Percentiles rank a stretch among this genome's conserved stretches.
Evolutionary conservation across 148 eudicot genomes (phyloP).

Genomic region (Suaeda aralocaspica): DNA sequence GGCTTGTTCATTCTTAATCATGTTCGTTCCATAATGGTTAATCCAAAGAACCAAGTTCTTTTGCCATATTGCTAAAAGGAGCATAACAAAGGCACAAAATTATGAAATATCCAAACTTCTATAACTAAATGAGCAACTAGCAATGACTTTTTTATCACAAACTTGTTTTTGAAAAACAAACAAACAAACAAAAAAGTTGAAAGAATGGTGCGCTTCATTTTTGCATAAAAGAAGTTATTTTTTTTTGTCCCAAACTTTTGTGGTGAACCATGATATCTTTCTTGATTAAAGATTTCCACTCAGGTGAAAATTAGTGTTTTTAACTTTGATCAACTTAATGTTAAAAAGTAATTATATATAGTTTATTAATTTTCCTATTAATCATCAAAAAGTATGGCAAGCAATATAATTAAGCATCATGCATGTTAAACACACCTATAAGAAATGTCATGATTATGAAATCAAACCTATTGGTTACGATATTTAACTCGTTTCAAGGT

Average conservation of each 20-base stretch:
- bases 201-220: conserved; percentile 2
- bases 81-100: background rate
- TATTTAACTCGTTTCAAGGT: no score
- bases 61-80: conserved; percentile 16
- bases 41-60: conserved; percentile 28
- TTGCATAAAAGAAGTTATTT: background rate
- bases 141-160: background rate
- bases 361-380: background rate
- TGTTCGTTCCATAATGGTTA: conserved; percentile 7
- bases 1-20: conserved; percentile 20
- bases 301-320: background rate
- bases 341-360: background rate
- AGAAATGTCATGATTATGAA: no score
- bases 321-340: background rate
- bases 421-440: no score
- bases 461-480: no score
- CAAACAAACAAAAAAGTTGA: background rate
- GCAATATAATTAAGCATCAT: no score
- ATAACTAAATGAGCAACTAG: background rate
- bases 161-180: background rate
- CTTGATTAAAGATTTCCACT: conserved; percentile 6
- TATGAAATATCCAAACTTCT: background rate
- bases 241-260: background rate
- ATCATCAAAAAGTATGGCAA: background rate
- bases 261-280: background rate